Conservation (phyloP, 331 rosid species). For the Stylosanthes scabra region DNA sequence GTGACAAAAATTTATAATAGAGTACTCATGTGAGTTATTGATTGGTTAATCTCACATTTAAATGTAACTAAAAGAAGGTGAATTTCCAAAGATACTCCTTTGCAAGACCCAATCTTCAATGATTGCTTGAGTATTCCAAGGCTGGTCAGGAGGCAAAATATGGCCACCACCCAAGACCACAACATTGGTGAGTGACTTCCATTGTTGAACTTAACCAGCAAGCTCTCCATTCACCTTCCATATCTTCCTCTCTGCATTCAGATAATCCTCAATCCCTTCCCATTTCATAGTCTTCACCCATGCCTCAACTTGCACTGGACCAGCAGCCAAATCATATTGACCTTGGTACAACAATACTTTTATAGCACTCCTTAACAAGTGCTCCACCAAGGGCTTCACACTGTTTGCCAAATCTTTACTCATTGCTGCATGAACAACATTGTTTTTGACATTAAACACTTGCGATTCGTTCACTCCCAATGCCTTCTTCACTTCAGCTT, state of each 20-base stretch:
- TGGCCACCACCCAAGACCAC: constrained; percentile 75
- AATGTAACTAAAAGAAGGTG: too few relatives aligned
- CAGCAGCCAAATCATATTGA: constrained; percentile 63
- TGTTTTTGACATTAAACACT: constrained; percentile 52
- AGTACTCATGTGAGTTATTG: too few relatives aligned
- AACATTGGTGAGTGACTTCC: constrained; percentile 68
- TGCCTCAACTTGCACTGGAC: constrained; percentile 60
- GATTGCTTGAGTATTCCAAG: constrained; percentile 70
- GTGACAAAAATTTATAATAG: too few relatives aligned
- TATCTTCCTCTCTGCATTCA: constrained; percentile 59
- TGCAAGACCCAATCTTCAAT: constrained; percentile 72
- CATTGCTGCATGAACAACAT: constrained; percentile 49
- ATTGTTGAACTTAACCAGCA: constrained; percentile 80
- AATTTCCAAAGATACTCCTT: constrained; percentile 40
- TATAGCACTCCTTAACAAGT: constrained; percentile 44
- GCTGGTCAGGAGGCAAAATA: constrained; percentile 63
- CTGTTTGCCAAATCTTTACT: constrained; percentile 72
- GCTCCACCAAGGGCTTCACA: constrained; percentile 64
- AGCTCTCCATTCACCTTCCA: constrained; percentile 65
- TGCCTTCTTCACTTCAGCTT: constrained; percentile 47
- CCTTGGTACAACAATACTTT: constrained; percentile 70
- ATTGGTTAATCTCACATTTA: too few relatives aligned
- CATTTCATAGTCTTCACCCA: constrained; percentile 79
- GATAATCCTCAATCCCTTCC: constrained; percentile 54
- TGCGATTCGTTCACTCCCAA: constrained; percentile 50